Evolutionary conservation across 2,329 filamentous ascomycete genomes (phyloP), one percentile per base, ranked within the genome.

Genomic region (Fusarium cicatricum): DNA sequence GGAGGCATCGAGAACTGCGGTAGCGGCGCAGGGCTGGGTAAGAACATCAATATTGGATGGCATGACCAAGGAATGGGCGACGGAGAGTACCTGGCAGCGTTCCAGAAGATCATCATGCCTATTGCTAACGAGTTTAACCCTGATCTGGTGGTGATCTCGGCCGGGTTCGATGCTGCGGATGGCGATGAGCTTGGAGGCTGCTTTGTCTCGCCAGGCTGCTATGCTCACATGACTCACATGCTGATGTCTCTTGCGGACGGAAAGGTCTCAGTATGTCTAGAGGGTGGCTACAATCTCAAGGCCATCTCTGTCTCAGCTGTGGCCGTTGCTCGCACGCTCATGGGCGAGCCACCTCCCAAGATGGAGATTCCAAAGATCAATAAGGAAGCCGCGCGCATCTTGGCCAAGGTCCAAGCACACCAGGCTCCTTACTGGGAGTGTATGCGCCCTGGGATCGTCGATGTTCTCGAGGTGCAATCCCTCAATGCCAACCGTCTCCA

Each of bases 171-270:
- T 73, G 95, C 95, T 14, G 95, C 95, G 1, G 91, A 90, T 62
- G 95, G 95, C 11, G 95, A 99, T 73, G 89, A 95, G 70, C 83
- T 99, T 2, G 95, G 95, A 44, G 92, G 90, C 28, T 99, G 95
- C 72, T 94, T 92, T 70, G 95, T 99, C 5, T 90, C 92, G 1
- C 95, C 95, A 0, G 78, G 87, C 5, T 96, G 95, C 71, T 99
- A 98, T 72, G 91, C 93, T 12, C 94, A 99, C 71, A 98, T 99
- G 95, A 98, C 95, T 14, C 92, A 97, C 71, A 97, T 98, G 94
- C 85, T 99, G 41, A 98, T 97, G 93, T 92, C 91, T 2, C 81
- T 99, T 16, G 94, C 95, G 1, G 83, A 88, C 38, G 95, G 95
- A 23, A 97, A 93, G 71, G 83, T 99, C 12, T 90, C 91, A 3